Percentiles rank a stretch among this genome's conserved stretches.
These are phyloP conservation scores for Ceratobasidium sp. DNA, from an alignment of 1,284 basidiomycete species.

Conservation along the genomic window DNA sequence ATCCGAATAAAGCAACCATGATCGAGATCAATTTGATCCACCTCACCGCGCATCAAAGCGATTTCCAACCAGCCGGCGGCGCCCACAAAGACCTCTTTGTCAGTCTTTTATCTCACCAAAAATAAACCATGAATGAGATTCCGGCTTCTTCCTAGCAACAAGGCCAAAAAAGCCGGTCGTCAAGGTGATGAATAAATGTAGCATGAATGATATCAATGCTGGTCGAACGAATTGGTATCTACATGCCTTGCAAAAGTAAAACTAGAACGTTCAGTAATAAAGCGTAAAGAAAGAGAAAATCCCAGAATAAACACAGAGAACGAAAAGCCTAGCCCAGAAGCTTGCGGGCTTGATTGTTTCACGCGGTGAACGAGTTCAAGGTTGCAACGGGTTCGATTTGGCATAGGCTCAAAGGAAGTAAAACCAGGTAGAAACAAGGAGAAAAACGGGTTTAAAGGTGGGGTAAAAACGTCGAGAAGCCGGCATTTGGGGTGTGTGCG, in stretches of 20 bases:
- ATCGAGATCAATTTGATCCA: no score
- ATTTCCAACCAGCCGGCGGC: no score
- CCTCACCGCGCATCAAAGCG: no score
- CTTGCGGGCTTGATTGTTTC: constrained; percentile 3
- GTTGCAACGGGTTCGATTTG: constrained; percentile 1
- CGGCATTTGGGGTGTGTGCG: background rate
- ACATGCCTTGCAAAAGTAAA: background rate
- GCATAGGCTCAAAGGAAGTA: constrained; percentile 6
- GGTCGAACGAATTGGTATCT: constrained; percentile 2
- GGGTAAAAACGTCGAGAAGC: background rate
- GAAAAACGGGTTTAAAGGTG: constrained; percentile 16
- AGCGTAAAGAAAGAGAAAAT: background rate
- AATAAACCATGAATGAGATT: no score
- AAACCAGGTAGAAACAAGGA: constrained; percentile 24
- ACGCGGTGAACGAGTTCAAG: constrained; percentile 29
- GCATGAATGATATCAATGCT: background rate
- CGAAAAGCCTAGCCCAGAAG: background rate
- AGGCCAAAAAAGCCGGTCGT: no score
- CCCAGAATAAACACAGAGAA: background rate
- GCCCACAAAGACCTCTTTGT: no score
- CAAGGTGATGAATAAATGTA: background rate
- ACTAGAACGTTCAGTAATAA: constrained; percentile 7
- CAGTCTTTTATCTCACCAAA: no score
- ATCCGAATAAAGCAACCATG: background rate
- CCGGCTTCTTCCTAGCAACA: no score